Evolutionary conservation across 164 flowering plant genomes (phyloP), one percentile per base, ranked within the genome.

Genomic region (Santalum album): DNA sequence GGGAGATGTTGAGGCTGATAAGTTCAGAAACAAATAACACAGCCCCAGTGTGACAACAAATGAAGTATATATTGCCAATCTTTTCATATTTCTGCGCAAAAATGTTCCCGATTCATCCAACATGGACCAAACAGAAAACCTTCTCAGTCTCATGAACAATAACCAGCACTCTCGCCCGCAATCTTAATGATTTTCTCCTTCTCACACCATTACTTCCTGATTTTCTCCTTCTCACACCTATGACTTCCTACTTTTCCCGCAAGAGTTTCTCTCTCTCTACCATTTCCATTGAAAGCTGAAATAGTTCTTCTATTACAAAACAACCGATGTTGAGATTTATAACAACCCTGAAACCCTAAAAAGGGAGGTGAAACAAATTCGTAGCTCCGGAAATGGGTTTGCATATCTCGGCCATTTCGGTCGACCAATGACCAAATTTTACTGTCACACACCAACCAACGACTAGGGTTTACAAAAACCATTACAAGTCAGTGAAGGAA

Each of bases 111-210:
- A 35, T 42, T 67, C 78, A 63, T 78, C 69, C 29, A 80, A 52
- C 46, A 69, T 56, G 2, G 81, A 75, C 52, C 58, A 54, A 25
- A 69, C 26, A 0, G 82, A 59, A 27, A 57, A 68, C 62, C 57
- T 80, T 66, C 61, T 84, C 72, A 86, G 20, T 61, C 74, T 83
- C 26, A 32, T 62, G 0, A 64, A 64, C 49, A 82, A 62, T 42
- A 84, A 62, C 34, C 98, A n/a, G 62, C 63, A 87, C 56, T 64
- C 95, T 77, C 0, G 90, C 90, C 0, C 89, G 74, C 72, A 88
- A 74, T 61, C 95, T 82, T 47, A 81, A 66, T 0, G 78, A 69
- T 47, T 79, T 81, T 15, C 74, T 68, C 78, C 58, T 78, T 46
- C 72, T 69, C 7, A 36, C 25, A 16, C 36, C 38, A 38, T 49